phyloP scores from a whole-genome alignment of 2,329 filamentous ascomycete genomes.

The Alternaria alternata region DNA sequence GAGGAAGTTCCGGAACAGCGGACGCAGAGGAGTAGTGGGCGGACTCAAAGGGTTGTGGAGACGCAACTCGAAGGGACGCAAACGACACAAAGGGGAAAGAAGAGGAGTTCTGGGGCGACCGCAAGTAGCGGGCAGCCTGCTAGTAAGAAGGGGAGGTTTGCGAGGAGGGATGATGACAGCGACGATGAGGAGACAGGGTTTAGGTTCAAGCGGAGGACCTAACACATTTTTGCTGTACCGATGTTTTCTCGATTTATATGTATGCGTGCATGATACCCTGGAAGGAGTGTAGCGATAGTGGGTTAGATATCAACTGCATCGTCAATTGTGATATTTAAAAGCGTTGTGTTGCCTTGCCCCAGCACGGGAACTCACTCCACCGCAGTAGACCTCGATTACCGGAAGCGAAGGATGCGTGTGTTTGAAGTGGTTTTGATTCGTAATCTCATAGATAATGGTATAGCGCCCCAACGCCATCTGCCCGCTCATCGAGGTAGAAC shows the following conservation, averaged over 20 bases:
- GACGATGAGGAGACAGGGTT: slow-evolving; percentile 67
- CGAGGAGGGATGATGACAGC: slow-evolving; percentile 56
- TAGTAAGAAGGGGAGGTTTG: slow-evolving; percentile 37
- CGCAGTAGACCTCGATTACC: not conserved
- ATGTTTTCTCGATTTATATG: not conserved
- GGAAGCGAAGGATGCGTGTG: not conserved
- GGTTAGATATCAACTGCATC: not conserved
- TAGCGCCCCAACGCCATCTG: slow-evolving; percentile 12
- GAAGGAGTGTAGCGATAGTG: not conserved
- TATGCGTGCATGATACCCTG: slow-evolving; percentile 14
- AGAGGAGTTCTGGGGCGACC: slow-evolving; percentile 33
- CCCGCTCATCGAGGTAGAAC: slow-evolving; percentile 3
- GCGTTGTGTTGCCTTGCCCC: not conserved
- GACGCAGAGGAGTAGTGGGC: slow-evolving; percentile 34
- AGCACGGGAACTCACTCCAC: not conserved
- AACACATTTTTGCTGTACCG: not conserved
- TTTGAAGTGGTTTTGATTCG: slow-evolving; percentile 7
- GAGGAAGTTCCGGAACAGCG: slow-evolving; percentile 26
- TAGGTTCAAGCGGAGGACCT: slow-evolving; percentile 56
- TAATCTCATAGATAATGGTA: slow-evolving; percentile 8
- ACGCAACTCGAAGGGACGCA: slow-evolving; percentile 43
- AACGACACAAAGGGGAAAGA: slow-evolving; percentile 38
- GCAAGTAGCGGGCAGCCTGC: slow-evolving; percentile 35
- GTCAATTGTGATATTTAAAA: not conserved
- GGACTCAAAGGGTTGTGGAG: slow-evolving; percentile 37